phyloP scores from a whole-genome alignment of 108 stramenopile species.

The Licmophora abbreviata region DNA sequence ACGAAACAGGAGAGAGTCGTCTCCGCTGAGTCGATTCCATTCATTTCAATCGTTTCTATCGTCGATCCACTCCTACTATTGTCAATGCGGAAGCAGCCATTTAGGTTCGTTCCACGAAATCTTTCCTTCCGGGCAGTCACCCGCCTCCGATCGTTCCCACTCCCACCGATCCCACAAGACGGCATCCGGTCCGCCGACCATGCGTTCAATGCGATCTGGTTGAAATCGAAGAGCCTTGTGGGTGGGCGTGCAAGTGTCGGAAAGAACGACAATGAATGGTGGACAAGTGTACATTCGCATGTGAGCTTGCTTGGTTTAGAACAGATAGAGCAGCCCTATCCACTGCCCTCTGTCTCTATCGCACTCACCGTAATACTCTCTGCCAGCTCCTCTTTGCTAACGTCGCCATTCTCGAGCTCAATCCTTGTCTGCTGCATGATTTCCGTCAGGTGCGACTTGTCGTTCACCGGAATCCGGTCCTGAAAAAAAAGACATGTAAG shows the following conservation, averaged over 20 bases:
- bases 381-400: constrained; percentile 30
- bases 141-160: constrained; percentile 19
- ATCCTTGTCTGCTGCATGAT: constrained; percentile 36
- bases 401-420: constrained; percentile 29
- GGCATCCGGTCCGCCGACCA: constrained; percentile 38
- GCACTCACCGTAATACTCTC: constrained; percentile 22
- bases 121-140: constrained; percentile 8
- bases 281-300: too few relatives aligned
- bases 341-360: not conserved
- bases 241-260: too few relatives aligned
- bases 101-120: constrained; percentile 10
- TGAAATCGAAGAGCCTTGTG: constrained; percentile 32
- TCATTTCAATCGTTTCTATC: too few relatives aligned
- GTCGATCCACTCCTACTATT: too few relatives aligned
- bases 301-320: not conserved
- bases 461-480: constrained; percentile 14
- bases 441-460: constrained; percentile 29
- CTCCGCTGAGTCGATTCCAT: too few relatives aligned
- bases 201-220: constrained; percentile 40
- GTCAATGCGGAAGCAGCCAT: constrained; percentile 16
- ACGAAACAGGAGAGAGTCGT: too few relatives aligned
- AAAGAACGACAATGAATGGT: too few relatives aligned
- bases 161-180: constrained; percentile 59
- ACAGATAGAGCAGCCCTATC: not conserved
- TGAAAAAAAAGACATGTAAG: constrained; percentile 3